These are phyloP conservation scores for Phyllostachys edulis DNA, from an alignment of 176 grass and related monocot genomes.

Conservation along the genomic window DNA sequence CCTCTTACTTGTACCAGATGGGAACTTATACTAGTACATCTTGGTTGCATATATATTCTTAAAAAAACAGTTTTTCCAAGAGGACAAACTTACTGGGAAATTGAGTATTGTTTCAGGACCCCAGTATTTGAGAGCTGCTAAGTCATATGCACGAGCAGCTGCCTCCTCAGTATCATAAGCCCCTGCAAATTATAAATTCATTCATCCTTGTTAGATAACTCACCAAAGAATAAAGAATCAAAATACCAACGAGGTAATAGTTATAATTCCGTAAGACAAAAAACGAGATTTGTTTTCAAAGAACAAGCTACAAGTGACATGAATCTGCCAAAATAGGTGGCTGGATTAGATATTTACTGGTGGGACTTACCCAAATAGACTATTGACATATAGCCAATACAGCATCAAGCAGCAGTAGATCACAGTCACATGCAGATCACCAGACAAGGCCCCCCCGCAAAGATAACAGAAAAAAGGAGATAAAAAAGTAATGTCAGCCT, in stretches of 20 bases:
- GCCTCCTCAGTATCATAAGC: constrained; percentile 88
- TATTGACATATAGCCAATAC: constrained; percentile 22
- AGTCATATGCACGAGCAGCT: constrained; percentile 75
- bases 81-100: constrained; percentile 57
- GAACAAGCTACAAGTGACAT: constrained; percentile 1
- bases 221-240: neutral
- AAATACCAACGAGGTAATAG: neutral
- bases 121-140: constrained; percentile 94
- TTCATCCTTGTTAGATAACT: neutral
- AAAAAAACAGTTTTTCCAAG: neutral
- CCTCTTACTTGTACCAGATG: constrained; percentile 31
- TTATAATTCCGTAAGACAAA: neutral
- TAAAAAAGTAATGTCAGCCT: constrained; percentile 47
- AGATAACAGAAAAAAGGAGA: constrained; percentile 30
- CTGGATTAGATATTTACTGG: constrained; percentile 6
- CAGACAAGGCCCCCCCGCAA: constrained; percentile 35
- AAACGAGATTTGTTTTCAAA: neutral
- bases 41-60: neutral
- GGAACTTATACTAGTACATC: neutral
- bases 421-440: constrained; percentile 52
- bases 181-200: constrained; percentile 43
- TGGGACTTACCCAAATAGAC: constrained; percentile 73
- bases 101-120: constrained; percentile 65
- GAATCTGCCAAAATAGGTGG: constrained; percentile 38
- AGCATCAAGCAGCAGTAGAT: constrained; percentile 44